Conservation (phyloP, 75 land plant species). For the Isoetes taiwanensis region DNA sequence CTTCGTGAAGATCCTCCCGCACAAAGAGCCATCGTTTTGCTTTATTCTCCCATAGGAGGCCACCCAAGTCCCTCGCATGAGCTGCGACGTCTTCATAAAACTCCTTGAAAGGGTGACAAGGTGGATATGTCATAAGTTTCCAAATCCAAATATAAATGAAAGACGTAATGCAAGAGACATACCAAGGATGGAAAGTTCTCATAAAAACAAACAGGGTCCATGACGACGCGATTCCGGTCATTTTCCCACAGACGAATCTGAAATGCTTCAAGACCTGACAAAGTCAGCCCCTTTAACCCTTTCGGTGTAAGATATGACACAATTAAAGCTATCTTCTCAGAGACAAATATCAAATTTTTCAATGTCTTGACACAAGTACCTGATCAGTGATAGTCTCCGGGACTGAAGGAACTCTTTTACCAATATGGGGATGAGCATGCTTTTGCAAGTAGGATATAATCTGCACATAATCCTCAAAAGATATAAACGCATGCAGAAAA, state of each 20-base stretch:
- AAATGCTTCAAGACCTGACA: not conserved
- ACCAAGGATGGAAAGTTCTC: constrained; percentile 86
- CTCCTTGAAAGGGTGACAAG: constrained; percentile 29
- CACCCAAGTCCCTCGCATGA: constrained; percentile 60
- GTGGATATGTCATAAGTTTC: not conserved
- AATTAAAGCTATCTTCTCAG: constrained; percentile 2
- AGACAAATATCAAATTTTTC: not conserved
- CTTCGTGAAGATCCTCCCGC: constrained; percentile 59
- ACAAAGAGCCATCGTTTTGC: constrained; percentile 50
- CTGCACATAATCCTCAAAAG: constrained; percentile 29
- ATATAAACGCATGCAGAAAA: not conserved
- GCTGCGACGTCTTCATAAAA: constrained; percentile 60
- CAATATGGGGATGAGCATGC: constrained; percentile 94
- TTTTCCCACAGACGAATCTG: constrained; percentile 90
- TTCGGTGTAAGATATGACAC: not conserved
- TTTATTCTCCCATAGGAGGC: constrained; percentile 70
- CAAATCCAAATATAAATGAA: not conserved
- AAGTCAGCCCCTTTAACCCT: not conserved
- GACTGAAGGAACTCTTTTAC: constrained; percentile 66
- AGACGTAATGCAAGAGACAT: not conserved
- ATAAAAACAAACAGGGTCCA: constrained; percentile 47
- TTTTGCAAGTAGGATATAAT: constrained; percentile 74
- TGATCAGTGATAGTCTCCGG: constrained; percentile 97
- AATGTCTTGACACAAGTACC: constrained; percentile 20
- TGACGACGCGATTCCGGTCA: constrained; percentile 71